Conservation (phyloP, 2,329 filamentous ascomycete genomes). For the Niveomyces coronatus region DNA sequence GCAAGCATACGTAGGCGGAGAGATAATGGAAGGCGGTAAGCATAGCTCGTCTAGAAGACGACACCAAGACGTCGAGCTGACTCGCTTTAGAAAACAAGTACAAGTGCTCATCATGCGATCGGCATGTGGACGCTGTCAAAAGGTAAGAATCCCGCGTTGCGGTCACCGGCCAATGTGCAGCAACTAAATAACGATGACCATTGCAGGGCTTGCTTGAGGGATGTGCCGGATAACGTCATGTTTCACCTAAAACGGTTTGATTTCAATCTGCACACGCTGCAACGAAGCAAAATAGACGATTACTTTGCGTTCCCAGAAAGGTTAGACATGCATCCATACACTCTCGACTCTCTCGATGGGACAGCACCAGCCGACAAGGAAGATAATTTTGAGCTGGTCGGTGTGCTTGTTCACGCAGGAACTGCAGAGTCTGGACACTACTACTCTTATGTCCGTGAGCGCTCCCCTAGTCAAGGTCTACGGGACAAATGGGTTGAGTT, state of each 20-base stretch:
- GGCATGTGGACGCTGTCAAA: slow-evolving; percentile 87
- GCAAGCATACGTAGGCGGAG: slow-evolving; percentile 89
- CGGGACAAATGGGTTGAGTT: slow-evolving; percentile 72
- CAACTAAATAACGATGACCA: slow-evolving; percentile 13
- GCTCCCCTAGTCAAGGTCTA: slow-evolving; percentile 41
- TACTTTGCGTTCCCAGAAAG: slow-evolving; percentile 76
- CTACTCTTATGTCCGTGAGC: slow-evolving; percentile 87
- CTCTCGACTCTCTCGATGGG: slow-evolving; percentile 70
- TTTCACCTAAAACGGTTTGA: slow-evolving; percentile 89
- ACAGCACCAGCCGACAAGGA: slow-evolving; percentile 42
- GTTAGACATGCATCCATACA: slow-evolving; percentile 85
- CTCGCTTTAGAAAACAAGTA: slow-evolving; percentile 74
- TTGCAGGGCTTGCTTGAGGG: slow-evolving; percentile 74
- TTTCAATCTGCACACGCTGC: slow-evolving; percentile 66
- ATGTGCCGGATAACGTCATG: slow-evolving; percentile 87
- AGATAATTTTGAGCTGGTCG: slow-evolving; percentile 89
- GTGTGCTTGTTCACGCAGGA: slow-evolving; percentile 84
- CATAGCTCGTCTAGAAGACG: slow-evolving; percentile 7
- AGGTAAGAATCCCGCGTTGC: slow-evolving; percentile 34
- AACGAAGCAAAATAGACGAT: slow-evolving; percentile 90
- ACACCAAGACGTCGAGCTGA: slow-evolving; percentile 14
- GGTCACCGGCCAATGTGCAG: neutral
- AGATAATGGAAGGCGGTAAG: slow-evolving; percentile 83
- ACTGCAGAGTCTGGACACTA: slow-evolving; percentile 94
- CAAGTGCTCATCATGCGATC: slow-evolving; percentile 83